phyloP scores from a whole-genome alignment of 352 stramenopile genomes.

The Hyaloperonospora brassicae region DNA sequence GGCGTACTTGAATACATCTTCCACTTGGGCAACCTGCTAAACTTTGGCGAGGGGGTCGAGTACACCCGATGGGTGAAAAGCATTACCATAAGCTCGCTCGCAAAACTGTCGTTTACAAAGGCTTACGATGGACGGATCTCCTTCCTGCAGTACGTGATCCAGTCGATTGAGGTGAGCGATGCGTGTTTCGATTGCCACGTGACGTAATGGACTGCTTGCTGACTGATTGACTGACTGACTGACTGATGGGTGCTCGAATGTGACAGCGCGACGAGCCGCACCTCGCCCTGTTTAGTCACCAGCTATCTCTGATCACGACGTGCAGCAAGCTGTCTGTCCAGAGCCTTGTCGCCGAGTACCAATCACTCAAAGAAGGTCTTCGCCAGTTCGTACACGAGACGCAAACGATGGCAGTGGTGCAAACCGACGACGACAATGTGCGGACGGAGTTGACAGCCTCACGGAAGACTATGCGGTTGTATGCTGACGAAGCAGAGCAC shows the following conservation, averaged over 20 bases:
- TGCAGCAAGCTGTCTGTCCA: conserved; percentile 61
- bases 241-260: neutral
- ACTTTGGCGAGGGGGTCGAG: conserved; percentile 51
- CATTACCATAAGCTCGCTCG: conserved; percentile 69
- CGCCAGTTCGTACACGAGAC: conserved; percentile 51
- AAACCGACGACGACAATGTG: conserved; percentile 26
- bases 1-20: conserved; percentile 66
- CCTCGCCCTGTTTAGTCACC: conserved; percentile 45
- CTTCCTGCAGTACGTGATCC: conserved; percentile 73
- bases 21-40: conserved; percentile 54
- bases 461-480: conserved; percentile 39
- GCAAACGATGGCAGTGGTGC: conserved; percentile 25
- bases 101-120: conserved; percentile 76
- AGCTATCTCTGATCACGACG: conserved; percentile 55
- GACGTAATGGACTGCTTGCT: conserved; percentile 1
- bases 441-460: conserved; percentile 18
- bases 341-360: conserved; percentile 47
- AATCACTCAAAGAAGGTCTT: conserved; percentile 47
- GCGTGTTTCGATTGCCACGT: neutral
- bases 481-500: conserved; percentile 50
- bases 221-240: conserved; percentile 2
- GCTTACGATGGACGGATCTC: conserved; percentile 64
- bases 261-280: conserved; percentile 54
- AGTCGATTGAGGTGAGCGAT: conserved; percentile 50
- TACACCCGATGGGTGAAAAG: conserved; percentile 44